Evolutionary conservation across 352 stramenopile species (phyloP), one percentile per base, ranked within the genome.

Genomic region (Pythium coloratum): DNA sequence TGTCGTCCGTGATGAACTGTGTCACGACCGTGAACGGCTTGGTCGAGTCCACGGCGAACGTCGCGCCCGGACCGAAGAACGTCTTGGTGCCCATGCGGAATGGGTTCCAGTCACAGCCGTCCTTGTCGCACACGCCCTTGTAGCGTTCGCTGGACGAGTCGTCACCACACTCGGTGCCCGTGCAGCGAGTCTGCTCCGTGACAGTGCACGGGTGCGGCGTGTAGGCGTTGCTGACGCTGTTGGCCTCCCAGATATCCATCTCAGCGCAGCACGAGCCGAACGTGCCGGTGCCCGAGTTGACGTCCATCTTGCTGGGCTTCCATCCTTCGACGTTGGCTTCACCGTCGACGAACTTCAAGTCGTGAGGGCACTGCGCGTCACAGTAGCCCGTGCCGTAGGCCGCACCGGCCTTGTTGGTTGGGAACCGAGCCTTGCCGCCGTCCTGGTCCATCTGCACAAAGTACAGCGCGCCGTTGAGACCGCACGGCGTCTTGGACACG

Each of bases 341-440:
- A 38, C 84, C 84, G 38, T 91, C 78, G 68, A 92, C 88, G 66
- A 89, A 92, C 78, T 91, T 92, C 75, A 92, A 76, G 65, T 90
- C 81, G 44, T 81, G 73, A 0, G 81, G 84, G 62, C 82, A 92
- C 46, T 92, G 84, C 10, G 82, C 82, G 44, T 91, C 84, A 47
- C 84, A 92, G 60, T 91, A 92, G 2, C 84, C 84, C 9, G 84
- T 92, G 24, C 82, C 84, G 64, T 88, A 89, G 6, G 65, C 69
- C 0, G 84, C 84, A n/a, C 82, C 82, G 40, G 84, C 84, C 5
- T 68, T 67, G 69, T 92, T 92, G 47, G 42, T 54, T 16, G 80
- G 61, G 53, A 77, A 84, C 20, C 73, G 76, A 33, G 64, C n/a
- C 40, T 58, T 80, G 40, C 82, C 80, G 59, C 82, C 82, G 47